These are phyloP conservation scores for Tranzscheliella williamsii DNA, from an alignment of 1,284 basidiomycete species.

Conservation along the genomic window DNA sequence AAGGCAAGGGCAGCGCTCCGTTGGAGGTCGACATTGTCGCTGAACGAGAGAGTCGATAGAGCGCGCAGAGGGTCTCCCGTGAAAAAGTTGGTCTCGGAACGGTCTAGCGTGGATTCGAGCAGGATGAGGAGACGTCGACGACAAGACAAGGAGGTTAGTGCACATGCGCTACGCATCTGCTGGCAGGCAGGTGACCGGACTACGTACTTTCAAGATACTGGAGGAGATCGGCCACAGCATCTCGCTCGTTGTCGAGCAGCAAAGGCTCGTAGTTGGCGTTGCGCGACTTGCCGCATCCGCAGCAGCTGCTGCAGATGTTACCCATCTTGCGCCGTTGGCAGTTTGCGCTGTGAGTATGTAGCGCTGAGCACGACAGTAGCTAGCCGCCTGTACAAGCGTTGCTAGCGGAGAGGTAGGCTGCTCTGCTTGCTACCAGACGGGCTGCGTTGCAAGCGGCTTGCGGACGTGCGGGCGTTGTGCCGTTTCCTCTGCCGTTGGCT, in stretches of 20 bases:
- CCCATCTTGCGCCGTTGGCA: constrained; percentile 49
- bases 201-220: constrained; percentile 94
- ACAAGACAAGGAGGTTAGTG: background rate
- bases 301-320: constrained; percentile 56
- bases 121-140: background rate
- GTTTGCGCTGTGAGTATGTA: too few species aligned
- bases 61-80: constrained; percentile 78
- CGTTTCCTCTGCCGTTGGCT: too few species aligned
- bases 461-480: too few species aligned
- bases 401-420: too few species aligned
- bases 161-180: background rate
- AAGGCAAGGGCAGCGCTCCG: constrained; percentile 96
- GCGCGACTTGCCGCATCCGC: constrained; percentile 29
- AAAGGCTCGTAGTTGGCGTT: constrained; percentile 72
- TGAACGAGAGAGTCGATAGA: constrained; percentile 95
- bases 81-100: constrained; percentile 61
- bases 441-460: too few species aligned
- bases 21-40: constrained; percentile 98
- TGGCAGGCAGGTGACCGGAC: background rate
- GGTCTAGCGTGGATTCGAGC: constrained; percentile 69
- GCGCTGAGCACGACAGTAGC: too few species aligned
- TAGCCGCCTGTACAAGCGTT: too few species aligned
- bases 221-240: constrained; percentile 94
- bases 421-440: too few species aligned
- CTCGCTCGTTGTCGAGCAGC: constrained; percentile 93